Evolutionary conservation across 495 filamentous ascomycete genomes (phyloP), one percentile per base, ranked within the genome.

Genomic region (Hypoxylon perforatum): DNA sequence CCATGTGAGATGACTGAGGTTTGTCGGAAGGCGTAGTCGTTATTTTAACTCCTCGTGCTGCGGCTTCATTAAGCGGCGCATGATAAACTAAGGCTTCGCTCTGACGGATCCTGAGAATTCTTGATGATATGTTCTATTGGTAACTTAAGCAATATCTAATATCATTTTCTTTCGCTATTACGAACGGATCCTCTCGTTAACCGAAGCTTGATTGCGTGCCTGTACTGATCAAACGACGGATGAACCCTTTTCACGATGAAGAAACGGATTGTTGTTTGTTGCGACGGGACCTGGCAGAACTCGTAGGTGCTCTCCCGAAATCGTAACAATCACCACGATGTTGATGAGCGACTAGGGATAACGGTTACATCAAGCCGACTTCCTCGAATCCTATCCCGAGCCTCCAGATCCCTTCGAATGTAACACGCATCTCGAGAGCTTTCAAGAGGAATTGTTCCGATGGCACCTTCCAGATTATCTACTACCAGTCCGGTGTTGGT

Each of bases 401-500:
- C 3, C 57, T 76, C 3, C 76, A 80, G 48, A 71, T 77, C 9
- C 81, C 81, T 4, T 82, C 82, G 14, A 85, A 85, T 54, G 81
- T 86, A 21, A 84, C 81, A 12, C 78, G 82, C 14, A 76, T 85
- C 46, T 76, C 78, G 1, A 75, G 83, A 18, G 77, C 78, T 21
- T 72, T 73, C 70, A 75, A 63, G 33, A 73, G 65, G 53, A 72
- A 51, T 47, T 77, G 70, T 69, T 75, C 57, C 35, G 76, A 77
- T 70, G 81, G 73, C 10, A 74, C 41, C 42, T 73, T 77, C 15
- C 76, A 78, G 61, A 76, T 86, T 55, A 77, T 82, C 23, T 83
- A 80, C 45, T 87, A 87, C 61, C 80, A 84, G 30, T 73, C 77
- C 15, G 85, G 85, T 15, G 76, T 86, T 44, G 84, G 85, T 21